Conservation (phyloP, 345 rosid genomes). For the Aquilaria sinensis region DNA sequence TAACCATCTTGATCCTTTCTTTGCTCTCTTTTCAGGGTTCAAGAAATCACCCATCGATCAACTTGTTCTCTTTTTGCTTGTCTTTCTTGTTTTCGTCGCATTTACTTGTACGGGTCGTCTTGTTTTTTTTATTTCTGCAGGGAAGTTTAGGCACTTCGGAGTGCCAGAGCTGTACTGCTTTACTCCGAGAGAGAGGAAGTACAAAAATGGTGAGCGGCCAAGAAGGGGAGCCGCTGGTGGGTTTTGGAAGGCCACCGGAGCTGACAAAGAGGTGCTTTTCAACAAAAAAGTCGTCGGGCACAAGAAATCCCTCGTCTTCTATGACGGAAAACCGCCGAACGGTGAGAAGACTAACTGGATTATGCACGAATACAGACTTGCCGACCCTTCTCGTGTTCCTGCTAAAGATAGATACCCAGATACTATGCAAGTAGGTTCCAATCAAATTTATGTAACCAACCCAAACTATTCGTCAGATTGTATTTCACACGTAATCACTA, state of each 20-base stretch:
- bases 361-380: slow-evolving; percentile 12
- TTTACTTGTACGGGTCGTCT: no score
- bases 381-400: background rate
- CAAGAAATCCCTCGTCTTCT: slow-evolving; percentile 6
- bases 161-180: slow-evolving; percentile 10
- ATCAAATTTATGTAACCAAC: background rate
- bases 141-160: slow-evolving; percentile 5
- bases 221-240: slow-evolving; percentile 4
- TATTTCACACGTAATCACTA: background rate
- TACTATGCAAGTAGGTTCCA: background rate
- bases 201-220: slow-evolving; percentile 4
- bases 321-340: slow-evolving; percentile 3
- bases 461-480: background rate
- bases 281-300: background rate
- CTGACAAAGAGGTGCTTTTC: background rate
- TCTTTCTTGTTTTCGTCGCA: no score
- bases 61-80: no score
- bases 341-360: slow-evolving; percentile 10
- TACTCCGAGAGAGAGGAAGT: slow-evolving; percentile 12
- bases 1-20: background rate
- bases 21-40: no score
- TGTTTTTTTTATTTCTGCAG: background rate
- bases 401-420: background rate
- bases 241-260: slow-evolving; percentile 12
- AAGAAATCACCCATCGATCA: no score